Percentiles rank a stretch among this genome's conserved stretches.
Conservation (phyloP, 169 alveolate species). For the Eimeria brunetti region DNA sequence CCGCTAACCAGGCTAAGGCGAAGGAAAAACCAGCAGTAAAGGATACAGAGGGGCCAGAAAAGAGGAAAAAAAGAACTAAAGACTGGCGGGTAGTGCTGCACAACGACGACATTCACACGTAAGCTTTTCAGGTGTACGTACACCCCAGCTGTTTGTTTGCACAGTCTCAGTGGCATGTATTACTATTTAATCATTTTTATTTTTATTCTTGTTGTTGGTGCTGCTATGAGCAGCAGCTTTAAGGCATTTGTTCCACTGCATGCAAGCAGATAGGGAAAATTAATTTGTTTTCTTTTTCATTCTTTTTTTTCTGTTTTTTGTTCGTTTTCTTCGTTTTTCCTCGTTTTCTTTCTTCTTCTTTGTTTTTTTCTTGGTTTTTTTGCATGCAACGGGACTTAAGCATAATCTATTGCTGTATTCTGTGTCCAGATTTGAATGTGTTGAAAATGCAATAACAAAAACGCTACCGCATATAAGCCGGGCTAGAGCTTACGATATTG, state of each 20-base stretch:
- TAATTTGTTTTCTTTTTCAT: no score
- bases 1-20: background rate
- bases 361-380: no score
- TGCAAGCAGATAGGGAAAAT: no score
- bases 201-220: no score
- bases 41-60: slow-evolving; percentile 81
- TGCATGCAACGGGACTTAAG: no score
- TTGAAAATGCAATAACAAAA: slow-evolving; percentile 16
- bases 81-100: slow-evolving; percentile 91
- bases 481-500: slow-evolving; percentile 41
- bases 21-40: slow-evolving; percentile 34
- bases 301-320: no score
- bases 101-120: slow-evolving; percentile 92
- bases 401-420: background rate
- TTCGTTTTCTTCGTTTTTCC: no score
- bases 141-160: background rate
- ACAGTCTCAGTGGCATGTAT: no score
- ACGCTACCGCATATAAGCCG: slow-evolving; percentile 38
- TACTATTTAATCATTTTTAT: no score
- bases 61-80: slow-evolving; percentile 83
- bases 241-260: no score
- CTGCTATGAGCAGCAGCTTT: no score
- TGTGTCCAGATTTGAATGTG: slow-evolving; percentile 44
- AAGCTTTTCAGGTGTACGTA: background rate
- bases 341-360: no score